phyloP scores from a whole-genome alignment of 202 grass and related monocot species.

The Alloteropsis angusta region DNA sequence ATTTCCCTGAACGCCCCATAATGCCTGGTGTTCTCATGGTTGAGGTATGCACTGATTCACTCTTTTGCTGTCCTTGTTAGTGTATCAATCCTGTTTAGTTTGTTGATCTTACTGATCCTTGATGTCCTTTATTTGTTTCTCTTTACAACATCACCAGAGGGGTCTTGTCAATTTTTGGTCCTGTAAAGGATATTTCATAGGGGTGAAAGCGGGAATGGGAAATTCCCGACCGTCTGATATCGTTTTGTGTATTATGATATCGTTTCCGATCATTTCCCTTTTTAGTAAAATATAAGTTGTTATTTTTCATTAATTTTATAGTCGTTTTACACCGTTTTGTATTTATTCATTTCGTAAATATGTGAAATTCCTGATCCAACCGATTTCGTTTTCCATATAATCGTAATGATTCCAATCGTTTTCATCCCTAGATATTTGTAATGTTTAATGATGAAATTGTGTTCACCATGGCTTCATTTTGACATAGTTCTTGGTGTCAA shows the following conservation, averaged over 20 bases:
- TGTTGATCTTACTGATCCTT: background rate
- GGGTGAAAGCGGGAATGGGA: too few relatives aligned
- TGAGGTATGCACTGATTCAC: slow-evolving; percentile 48
- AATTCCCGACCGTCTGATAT: too few relatives aligned
- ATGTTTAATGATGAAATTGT: background rate
- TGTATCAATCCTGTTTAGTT: background rate
- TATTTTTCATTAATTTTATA: too few relatives aligned
- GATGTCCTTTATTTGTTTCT: background rate
- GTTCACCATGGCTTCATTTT: background rate
- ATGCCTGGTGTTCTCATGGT: slow-evolving; percentile 99
- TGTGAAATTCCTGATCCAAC: too few relatives aligned
- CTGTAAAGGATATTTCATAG: too few relatives aligned
- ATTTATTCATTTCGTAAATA: too few relatives aligned
- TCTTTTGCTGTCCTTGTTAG: background rate
- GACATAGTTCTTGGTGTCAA: background rate
- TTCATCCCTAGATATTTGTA: background rate
- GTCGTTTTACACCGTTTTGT: too few relatives aligned
- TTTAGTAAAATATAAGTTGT: too few relatives aligned
- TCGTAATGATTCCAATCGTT: too few relatives aligned
- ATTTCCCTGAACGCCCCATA: slow-evolving; percentile 91
- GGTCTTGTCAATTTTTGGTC: background rate
- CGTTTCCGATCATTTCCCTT: too few relatives aligned
- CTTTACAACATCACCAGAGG: background rate
- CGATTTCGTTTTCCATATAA: too few relatives aligned
- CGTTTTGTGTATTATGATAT: too few relatives aligned